Evolutionary conservation across 1,284 basidiomycete species (phyloP).

Genomic region (Kalmanozyma brasiliensis): DNA sequence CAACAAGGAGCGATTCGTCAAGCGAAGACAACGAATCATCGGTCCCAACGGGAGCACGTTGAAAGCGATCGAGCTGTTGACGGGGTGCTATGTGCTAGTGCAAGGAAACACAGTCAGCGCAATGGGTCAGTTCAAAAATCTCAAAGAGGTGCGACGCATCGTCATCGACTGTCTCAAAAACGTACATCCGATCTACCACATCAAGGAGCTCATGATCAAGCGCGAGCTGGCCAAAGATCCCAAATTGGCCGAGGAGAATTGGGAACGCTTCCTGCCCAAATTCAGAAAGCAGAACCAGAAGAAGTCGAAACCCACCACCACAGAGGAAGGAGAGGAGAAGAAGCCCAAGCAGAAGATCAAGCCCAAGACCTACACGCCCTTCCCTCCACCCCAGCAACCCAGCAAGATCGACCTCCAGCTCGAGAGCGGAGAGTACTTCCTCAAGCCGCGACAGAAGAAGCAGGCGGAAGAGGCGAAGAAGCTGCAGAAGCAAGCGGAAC

Average conservation of each 20-base stretch:
- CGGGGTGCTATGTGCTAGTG: constrained; percentile 95
- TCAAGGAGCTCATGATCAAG: constrained; percentile 99
- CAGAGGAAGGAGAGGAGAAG: constrained; percentile 69
- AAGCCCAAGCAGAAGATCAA: constrained; percentile 67
- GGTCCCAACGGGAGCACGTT: constrained; percentile 95
- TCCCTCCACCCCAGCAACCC: constrained; percentile 92
- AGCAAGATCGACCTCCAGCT: constrained; percentile 95
- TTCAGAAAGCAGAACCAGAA: constrained; percentile 90
- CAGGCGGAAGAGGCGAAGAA: constrained; percentile 67
- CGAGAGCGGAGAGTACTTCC: constrained; percentile 82
- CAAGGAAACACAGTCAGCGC: constrained; percentile 98
- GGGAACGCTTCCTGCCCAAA: constrained; percentile 97
- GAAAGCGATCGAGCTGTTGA: constrained; percentile 98
- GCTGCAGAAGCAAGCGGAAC: constrained; percentile 50
- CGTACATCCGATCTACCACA: constrained; percentile 98
- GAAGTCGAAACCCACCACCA: constrained; percentile 76
- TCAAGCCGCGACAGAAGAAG: constrained; percentile 76
- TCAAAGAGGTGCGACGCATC: constrained; percentile 95
- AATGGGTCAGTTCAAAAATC: constrained; percentile 93
- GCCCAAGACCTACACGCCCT: constrained; percentile 98
- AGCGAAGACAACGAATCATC: constrained; percentile 93
- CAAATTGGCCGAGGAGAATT: constrained; percentile 89
- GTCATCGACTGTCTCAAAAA: constrained; percentile 99
- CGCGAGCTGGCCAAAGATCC: constrained; percentile 98
- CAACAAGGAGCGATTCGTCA: constrained; percentile 97